Conservation (phyloP, 2,329 filamentous ascomycete species). For the Trichophyton simii region DNA sequence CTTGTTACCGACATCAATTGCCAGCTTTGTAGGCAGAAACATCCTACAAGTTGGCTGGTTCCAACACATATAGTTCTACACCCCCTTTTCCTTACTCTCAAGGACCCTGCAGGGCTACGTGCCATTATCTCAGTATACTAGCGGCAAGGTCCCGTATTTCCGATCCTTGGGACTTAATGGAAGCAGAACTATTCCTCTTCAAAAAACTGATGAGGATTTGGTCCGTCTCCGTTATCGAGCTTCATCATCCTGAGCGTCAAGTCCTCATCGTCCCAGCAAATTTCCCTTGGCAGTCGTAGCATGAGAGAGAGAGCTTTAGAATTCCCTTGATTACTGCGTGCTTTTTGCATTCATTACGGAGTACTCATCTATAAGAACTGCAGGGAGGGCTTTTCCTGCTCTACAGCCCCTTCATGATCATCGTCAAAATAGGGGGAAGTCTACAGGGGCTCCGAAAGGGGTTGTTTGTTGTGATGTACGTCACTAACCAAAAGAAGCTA, state of each 20-base stretch:
- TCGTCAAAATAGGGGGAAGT: too few species aligned
- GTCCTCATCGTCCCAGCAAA: slow-evolving; percentile 21
- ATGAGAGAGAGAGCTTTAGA: slow-evolving; percentile 20
- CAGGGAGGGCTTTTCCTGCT: slow-evolving; percentile 9
- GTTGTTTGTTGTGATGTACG: too few species aligned
- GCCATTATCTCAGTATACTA: too few species aligned
- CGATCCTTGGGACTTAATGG: background rate
- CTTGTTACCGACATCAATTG: too few species aligned
- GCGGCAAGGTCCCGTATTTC: too few species aligned
- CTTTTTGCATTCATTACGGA: slow-evolving; percentile 4
- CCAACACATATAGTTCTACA: too few species aligned
- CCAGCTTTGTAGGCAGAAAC: too few species aligned
- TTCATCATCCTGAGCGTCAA: slow-evolving; percentile 35
- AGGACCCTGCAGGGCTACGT: too few species aligned
- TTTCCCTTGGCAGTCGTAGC: slow-evolving; percentile 17
- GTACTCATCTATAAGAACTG: background rate
- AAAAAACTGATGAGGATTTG: slow-evolving; percentile 21
- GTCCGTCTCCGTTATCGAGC: slow-evolving; percentile 31
- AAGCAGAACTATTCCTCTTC: background rate
- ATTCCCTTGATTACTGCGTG: slow-evolving; percentile 10
- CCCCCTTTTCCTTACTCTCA: too few species aligned
- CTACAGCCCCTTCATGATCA: slow-evolving; percentile 10
- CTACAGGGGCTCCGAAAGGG: too few species aligned
- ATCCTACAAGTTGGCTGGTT: too few species aligned
- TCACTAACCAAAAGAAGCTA: too few species aligned